A percentile compares a stretch with the other conserved stretches of the same genome.
Evolutionary conservation across 345 rosid species (phyloP).

Genomic region (Limnanthes douglasii): DNA sequence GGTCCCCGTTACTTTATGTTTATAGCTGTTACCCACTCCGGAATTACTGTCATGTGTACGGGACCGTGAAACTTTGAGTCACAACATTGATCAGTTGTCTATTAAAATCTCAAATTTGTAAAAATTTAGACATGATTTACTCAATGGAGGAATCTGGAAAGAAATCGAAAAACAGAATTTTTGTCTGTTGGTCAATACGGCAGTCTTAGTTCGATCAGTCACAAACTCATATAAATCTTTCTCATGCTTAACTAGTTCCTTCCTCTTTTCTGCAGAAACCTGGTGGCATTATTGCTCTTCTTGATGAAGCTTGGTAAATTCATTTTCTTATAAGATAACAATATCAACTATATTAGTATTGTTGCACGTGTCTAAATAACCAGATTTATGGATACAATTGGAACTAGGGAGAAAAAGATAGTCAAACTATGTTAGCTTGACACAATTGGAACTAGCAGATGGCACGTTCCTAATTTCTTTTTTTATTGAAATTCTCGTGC

Average conservation of each 20-base stretch:
- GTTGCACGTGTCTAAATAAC: too few relatives aligned
- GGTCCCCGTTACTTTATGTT: not conserved
- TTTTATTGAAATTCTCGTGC: conserved; percentile 10
- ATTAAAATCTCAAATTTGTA: not conserved
- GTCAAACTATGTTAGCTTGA: not conserved
- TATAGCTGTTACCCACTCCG: not conserved
- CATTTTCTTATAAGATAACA: conserved; percentile 1
- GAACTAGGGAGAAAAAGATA: conserved; percentile 1
- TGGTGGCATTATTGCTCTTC: conserved; percentile 70
- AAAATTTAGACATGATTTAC: not conserved
- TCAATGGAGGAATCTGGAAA: not conserved
- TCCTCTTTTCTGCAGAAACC: conserved; percentile 43
- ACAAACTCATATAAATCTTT: too few relatives aligned
- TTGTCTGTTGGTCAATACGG: too few relatives aligned
- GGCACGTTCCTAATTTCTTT: conserved; percentile 5
- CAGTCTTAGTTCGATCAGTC: too few relatives aligned
- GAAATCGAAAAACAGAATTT: not conserved
- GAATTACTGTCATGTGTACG: not conserved
- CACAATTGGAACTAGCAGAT: too few relatives aligned
- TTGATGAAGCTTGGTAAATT: conserved; percentile 83
- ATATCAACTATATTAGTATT: not conserved
- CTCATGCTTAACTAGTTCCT: conserved; percentile 1
- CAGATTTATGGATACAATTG: not conserved
- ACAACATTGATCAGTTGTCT: not conserved
- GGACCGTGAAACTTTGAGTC: not conserved